phyloP scores from a whole-genome alignment of 208 protist genomes.

The Naegleria gruberi region DNA sequence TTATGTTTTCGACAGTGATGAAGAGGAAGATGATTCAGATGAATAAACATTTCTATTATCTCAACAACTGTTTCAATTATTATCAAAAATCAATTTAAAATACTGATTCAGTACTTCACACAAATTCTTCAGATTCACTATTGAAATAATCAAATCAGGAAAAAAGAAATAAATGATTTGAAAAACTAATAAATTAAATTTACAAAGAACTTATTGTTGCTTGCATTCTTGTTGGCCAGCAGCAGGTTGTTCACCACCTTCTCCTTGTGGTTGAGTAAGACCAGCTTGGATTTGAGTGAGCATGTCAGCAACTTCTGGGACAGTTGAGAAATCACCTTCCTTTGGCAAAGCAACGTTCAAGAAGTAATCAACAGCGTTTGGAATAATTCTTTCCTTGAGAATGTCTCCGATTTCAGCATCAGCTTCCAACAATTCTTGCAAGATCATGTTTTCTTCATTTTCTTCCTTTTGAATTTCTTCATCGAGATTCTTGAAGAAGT shows the following conservation, averaged over 20 bases:
- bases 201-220: not conserved
- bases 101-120: not conserved
- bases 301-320: not conserved
- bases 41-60: not conserved
- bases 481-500: slow-evolving; percentile 63
- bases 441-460: slow-evolving; percentile 39
- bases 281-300: not conserved
- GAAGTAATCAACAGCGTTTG: slow-evolving; percentile 73
- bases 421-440: slow-evolving; percentile 38
- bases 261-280: not conserved
- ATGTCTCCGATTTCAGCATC: slow-evolving; percentile 64
- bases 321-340: slow-evolving; percentile 35
- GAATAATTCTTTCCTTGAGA: slow-evolving; percentile 63
- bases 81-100: not conserved
- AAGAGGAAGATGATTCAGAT: not conserved
- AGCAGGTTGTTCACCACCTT: not conserved
- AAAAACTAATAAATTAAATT: not conserved
- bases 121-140: not conserved
- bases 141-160: not conserved
- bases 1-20: not conserved
- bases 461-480: slow-evolving; percentile 34
- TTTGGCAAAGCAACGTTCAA: slow-evolving; percentile 65
- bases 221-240: not conserved
- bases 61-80: not conserved
- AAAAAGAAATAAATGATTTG: no score